Conservation (phyloP, 805 yeast genomes). For the Danielia reshetovae region DNA sequence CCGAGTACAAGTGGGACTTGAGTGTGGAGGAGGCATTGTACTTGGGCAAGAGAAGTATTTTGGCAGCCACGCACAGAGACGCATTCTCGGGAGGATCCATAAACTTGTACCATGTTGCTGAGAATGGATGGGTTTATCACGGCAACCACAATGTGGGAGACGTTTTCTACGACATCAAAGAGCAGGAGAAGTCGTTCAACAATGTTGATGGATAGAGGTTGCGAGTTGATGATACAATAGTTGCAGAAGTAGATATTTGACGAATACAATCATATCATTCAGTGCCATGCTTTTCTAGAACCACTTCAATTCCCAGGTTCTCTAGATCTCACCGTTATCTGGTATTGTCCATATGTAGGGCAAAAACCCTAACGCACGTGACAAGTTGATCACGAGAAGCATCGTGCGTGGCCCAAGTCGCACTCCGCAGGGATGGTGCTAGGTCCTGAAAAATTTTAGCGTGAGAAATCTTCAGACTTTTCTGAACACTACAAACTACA, state of each 20-base stretch:
- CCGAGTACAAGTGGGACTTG: conserved; percentile 88
- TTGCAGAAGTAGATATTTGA: neutral
- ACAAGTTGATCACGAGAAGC: conserved; percentile 1
- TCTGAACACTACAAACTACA: conserved; percentile 6
- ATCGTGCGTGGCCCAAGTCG: conserved; percentile 3
- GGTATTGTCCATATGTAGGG: too few relatives aligned
- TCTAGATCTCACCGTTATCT: too few relatives aligned
- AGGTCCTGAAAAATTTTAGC: conserved; percentile 8
- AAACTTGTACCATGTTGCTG: conserved; percentile 89
- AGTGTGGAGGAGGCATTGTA: conserved; percentile 90
- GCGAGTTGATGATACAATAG: neutral
- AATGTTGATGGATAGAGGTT: conserved; percentile 62
- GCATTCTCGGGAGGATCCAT: conserved; percentile 97
- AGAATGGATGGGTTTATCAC: conserved; percentile 91
- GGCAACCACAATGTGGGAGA: conserved; percentile 93
- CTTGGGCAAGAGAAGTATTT: conserved; percentile 89
- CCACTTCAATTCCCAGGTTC: neutral
- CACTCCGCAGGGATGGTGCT: conserved; percentile 4
- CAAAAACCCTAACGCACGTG: conserved; percentile 9
- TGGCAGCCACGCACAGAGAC: conserved; percentile 98
- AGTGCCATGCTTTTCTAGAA: neutral
- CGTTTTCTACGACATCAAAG: conserved; percentile 88
- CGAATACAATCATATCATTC: neutral
- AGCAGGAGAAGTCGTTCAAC: conserved; percentile 82
- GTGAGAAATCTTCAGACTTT: conserved; percentile 4